phyloP scores from a whole-genome alignment of 345 rosid genomes.

The Eucalyptus leucophloia region DNA sequence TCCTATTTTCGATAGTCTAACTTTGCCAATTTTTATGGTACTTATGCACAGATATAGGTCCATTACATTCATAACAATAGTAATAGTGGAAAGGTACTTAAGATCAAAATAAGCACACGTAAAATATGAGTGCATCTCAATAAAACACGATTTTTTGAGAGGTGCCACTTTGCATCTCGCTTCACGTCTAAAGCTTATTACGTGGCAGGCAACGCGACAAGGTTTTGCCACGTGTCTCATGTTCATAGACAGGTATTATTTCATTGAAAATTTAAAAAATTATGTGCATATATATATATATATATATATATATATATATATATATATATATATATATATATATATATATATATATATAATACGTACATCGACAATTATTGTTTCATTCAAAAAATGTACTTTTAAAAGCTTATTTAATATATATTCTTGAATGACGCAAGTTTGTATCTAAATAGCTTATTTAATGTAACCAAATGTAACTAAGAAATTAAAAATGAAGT shows the following conservation, averaged over 20 bases:
- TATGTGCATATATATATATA: too few species aligned
- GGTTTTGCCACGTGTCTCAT: background rate
- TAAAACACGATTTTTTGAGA: background rate
- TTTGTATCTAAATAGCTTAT: too few species aligned
- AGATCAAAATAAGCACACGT: background rate
- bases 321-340: too few species aligned
- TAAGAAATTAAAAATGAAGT: background rate
- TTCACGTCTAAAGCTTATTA: background rate
- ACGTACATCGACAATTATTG: too few species aligned
- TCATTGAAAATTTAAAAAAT: too few species aligned
- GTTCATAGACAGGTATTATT: background rate
- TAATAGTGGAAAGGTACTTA: background rate
- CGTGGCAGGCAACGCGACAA: background rate
- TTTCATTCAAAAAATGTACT: too few species aligned
- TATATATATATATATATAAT: too few species aligned
- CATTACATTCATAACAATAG: background rate
- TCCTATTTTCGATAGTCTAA: background rate
- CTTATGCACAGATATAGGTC: background rate
- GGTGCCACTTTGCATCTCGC: background rate
- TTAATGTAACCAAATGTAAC: background rate
- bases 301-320: too few species aligned
- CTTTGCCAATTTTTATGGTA: background rate
- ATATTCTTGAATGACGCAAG: background rate
- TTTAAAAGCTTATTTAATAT: too few species aligned
- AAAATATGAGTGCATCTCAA: too few species aligned